Evolutionary conservation across 331 rosid species (phyloP).

Genomic region (Stylosanthes scabra): DNA sequence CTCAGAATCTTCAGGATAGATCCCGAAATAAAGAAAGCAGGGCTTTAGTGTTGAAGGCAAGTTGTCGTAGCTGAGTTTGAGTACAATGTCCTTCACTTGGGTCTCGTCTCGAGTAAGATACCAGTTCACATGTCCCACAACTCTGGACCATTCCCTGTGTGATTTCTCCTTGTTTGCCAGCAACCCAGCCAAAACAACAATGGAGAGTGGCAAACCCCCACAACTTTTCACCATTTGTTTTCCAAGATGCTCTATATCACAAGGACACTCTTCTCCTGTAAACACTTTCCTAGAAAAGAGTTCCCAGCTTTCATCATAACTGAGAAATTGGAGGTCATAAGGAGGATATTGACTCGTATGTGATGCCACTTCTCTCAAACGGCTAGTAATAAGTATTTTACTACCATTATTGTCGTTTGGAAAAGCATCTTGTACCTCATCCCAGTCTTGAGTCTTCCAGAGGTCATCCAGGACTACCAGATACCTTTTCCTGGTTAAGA

Average conservation of each 20-base stretch:
- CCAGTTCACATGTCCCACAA: too few species aligned
- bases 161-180: conserved; percentile 1
- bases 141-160: too few species aligned
- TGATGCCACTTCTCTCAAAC: too few species aligned
- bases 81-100: too few species aligned
- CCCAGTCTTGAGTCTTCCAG: neutral
- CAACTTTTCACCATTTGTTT: conserved; percentile 2
- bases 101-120: too few species aligned
- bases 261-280: neutral
- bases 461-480: neutral
- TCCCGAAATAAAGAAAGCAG: neutral
- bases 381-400: conserved; percentile 34
- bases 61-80: conserved; percentile 36
- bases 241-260: neutral
- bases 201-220: conserved; percentile 1
- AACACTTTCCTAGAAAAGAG: too few species aligned
- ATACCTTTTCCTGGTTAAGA: neutral
- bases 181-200: conserved; percentile 22
- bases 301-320: neutral
- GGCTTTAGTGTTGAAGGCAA: neutral
- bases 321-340: neutral
- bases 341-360: neutral
- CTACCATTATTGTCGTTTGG: neutral
- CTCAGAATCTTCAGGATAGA: neutral
- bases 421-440: neutral